Evolutionary conservation across 306 rosid genomes (phyloP), one percentile per base, ranked within the genome.

Genomic region (Rubus idaeus): DNA sequence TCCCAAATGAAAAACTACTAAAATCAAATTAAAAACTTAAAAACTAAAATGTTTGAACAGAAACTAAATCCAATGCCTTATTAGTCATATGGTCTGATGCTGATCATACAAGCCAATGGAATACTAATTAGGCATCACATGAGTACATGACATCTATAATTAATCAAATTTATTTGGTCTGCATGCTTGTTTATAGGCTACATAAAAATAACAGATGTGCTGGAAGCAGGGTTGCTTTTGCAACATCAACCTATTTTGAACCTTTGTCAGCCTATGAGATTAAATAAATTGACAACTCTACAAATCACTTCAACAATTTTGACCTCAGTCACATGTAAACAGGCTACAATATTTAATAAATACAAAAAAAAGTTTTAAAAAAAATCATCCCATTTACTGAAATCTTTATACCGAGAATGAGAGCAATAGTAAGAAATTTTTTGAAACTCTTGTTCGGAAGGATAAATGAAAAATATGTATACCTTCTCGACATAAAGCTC

Each of bases 401-500:
- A 56, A 56, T 20, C 62, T 18, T 56, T 7, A 52, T 52, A 52
- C 5, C 12, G 52, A 49, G 14, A 30, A 30, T 30, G 35, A 30
- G 35, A 30, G 35, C 35, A 30, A 30, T 30, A 30, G 55, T 1
- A 17, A 52, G 20, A 52, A 52, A 52, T 1, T 2, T 16, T 53
- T 20, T 8, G 12, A 21, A 10, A 50, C 61, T 30, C n/a, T 16
- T 46, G 57, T 69, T 47, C 26, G 67, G 23, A 78, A 21, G 68
- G 72, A 45, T n/a, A 6, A 14, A 57, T 66, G 63, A 41, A 78
- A 81, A 71, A 84, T 44, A 79, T 45, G 60, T 75, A 75, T 81
- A 94, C 98, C 97, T 89, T 92, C 98, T 68, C 92, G 86, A 77
- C 98, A 90, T 84, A 94, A 87, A 73, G 96, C 98, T 53, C 98